Evolutionary conservation across 2,329 filamentous ascomycete genomes (phyloP).

Genomic region (Fusarium pseudograminearum): DNA sequence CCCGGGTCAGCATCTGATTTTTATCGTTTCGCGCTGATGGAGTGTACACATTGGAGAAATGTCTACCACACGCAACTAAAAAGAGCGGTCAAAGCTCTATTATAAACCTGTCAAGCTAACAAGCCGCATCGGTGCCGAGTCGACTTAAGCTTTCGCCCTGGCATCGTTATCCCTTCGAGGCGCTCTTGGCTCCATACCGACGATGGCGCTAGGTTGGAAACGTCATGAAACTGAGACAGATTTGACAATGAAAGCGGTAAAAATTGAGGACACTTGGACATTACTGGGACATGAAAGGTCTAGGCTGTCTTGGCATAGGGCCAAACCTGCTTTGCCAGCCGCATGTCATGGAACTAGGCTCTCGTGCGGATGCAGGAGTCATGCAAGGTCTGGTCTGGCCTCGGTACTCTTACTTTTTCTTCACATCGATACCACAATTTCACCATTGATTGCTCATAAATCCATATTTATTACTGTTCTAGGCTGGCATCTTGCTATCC

Average conservation of each 20-base stretch:
- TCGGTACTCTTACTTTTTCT: no score
- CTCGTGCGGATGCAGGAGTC: neutral
- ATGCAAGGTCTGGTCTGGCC: neutral
- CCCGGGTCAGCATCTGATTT: no score
- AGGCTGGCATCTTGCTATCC: fast-evolving
- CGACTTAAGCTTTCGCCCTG: neutral
- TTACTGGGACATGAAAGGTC: neutral
- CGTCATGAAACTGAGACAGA: neutral
- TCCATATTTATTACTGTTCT: neutral
- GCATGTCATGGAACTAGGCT: neutral
- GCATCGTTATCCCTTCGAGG: neutral
- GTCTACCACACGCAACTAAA: neutral
- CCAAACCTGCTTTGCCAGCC: neutral
- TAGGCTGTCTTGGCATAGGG: neutral
- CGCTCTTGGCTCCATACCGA: conserved; percentile 18
- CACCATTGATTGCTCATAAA: neutral
- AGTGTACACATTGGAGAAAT: neutral
- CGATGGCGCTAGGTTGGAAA: conserved; percentile 8
- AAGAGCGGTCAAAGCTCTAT: neutral
- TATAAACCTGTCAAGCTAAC: neutral
- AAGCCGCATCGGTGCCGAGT: neutral
- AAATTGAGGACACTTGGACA: neutral
- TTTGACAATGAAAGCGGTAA: neutral
- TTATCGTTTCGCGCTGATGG: no score
- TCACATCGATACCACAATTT: neutral